Evolutionary conservation across 495 filamentous ascomycete genomes (phyloP).

Genomic region (Tuber borchii): DNA sequence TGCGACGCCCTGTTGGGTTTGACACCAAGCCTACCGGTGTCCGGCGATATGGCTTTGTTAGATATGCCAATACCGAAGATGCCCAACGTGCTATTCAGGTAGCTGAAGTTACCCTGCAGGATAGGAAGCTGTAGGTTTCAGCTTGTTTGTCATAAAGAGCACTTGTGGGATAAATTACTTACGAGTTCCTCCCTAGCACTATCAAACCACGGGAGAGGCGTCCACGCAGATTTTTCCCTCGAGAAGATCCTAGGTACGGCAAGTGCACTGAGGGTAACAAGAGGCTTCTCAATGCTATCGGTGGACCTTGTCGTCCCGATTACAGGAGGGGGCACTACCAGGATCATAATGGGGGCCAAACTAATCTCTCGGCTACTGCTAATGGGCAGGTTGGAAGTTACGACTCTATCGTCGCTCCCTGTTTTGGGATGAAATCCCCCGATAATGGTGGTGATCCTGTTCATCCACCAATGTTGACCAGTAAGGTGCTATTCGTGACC

Average conservation of each 20-base stretch:
- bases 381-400: neutral
- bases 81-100: too few species aligned
- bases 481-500: slow-evolving; percentile 35
- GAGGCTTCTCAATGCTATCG: neutral
- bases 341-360: neutral
- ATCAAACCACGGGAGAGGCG: slow-evolving; percentile 40
- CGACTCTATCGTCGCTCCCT: neutral
- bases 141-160: neutral
- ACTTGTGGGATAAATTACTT: neutral
- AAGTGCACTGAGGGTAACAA: neutral
- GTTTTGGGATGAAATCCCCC: neutral
- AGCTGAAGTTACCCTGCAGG: too few species aligned
- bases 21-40: too few species aligned
- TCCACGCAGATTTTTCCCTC: too few species aligned
- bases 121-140: slow-evolving; percentile 35
- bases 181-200: slow-evolving; percentile 19
- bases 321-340: neutral
- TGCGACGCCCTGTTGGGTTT: too few species aligned
- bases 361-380: neutral
- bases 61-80: too few species aligned
- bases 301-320: neutral
- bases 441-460: slow-evolving; percentile 5
- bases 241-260: too few species aligned
- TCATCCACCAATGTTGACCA: slow-evolving; percentile 32
- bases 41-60: too few species aligned